phyloP scores from a whole-genome alignment of 73 alveolate species.

The Blepharisma stoltei region DNA sequence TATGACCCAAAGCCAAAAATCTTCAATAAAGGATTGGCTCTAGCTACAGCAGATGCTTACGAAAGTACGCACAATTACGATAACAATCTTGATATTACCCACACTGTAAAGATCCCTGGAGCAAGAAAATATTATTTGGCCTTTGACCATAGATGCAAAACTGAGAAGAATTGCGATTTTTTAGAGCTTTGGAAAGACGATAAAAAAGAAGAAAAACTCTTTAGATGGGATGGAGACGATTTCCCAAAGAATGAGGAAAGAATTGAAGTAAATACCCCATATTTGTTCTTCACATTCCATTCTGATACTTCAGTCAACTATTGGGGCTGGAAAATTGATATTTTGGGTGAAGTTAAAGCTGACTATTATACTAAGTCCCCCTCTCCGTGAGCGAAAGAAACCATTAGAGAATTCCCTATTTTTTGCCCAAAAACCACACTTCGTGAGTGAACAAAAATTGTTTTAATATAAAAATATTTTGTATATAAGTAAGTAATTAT shows the following conservation, averaged over 20 bases:
- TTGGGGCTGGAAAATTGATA: slow-evolving; percentile 34
- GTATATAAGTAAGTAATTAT: no score
- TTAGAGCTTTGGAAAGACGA: slow-evolving; percentile 23
- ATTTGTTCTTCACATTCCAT: slow-evolving; percentile 3
- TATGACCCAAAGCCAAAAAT: no score
- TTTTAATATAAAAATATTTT: no score
- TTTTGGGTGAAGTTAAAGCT: background rate
- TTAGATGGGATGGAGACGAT: slow-evolving; percentile 29
- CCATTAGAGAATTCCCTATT: no score
- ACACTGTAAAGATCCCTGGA: background rate
- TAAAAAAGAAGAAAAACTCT: background rate
- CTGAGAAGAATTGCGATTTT: slow-evolving; percentile 31
- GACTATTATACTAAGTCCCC: no score
- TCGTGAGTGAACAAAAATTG: no score
- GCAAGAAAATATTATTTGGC: background rate
- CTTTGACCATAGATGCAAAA: slow-evolving; percentile 35
- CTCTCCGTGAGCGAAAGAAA: no score
- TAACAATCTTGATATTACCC: background rate
- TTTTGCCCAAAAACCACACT: no score
- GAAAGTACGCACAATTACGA: slow-evolving; percentile 22
- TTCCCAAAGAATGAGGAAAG: no score
- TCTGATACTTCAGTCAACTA: background rate
- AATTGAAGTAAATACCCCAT: no score
- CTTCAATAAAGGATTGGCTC: background rate
- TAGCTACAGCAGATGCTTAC: background rate